phyloP scores from a whole-genome alignment of 176 grass and related monocot species.

The Triticum aestivum region DNA sequence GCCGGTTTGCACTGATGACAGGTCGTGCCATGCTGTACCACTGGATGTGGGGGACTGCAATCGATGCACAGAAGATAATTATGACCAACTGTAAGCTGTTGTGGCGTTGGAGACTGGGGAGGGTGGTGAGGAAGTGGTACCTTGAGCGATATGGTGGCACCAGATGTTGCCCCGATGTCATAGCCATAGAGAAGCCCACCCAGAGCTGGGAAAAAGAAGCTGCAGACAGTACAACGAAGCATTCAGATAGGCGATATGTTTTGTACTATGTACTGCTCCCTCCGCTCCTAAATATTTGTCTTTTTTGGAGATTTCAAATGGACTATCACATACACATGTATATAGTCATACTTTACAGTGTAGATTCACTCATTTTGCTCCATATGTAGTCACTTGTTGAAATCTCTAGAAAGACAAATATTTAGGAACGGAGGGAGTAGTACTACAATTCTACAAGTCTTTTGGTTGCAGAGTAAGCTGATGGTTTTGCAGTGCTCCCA shows the following conservation, averaged over 20 bases:
- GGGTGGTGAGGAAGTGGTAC: constrained; percentile 9
- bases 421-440: too few relatives aligned
- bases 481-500: not conserved
- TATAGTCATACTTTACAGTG: too few relatives aligned
- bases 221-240: not conserved
- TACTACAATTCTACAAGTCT: not conserved
- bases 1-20: constrained; percentile 82
- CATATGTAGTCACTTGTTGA: too few relatives aligned
- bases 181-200: constrained; percentile 96
- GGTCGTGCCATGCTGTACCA: constrained; percentile 73
- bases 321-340: too few relatives aligned
- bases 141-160: constrained; percentile 83
- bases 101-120: not conserved
- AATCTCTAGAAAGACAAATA: too few relatives aligned
- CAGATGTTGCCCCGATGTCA: constrained; percentile 91
- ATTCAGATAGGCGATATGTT: not conserved
- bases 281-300: too few relatives aligned
- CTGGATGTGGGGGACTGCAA: constrained; percentile 75
- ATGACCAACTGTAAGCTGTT: not conserved
- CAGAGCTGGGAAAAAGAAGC: constrained; percentile 89
- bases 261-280: too few relatives aligned
- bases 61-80: not conserved
- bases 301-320: too few relatives aligned
- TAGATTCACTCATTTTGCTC: too few relatives aligned
- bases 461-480: not conserved